A percentile compares a stretch with the other conserved stretches of the same genome.
Evolutionary conservation across 306 rosid species (phyloP).

Genomic region (Castanopsis chinensis): DNA sequence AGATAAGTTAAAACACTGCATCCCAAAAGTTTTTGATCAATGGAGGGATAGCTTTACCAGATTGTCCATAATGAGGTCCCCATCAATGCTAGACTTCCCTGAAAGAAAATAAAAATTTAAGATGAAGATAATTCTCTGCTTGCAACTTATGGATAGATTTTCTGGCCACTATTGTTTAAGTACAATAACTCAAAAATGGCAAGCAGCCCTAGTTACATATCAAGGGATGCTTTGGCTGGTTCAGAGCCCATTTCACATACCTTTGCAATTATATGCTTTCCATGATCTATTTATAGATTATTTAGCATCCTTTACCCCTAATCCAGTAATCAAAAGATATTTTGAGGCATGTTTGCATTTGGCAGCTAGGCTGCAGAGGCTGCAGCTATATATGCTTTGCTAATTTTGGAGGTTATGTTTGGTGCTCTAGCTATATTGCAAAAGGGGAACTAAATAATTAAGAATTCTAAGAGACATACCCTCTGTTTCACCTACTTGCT

Average conservation of each 20-base stretch:
- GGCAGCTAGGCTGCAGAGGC: neutral
- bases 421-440: neutral
- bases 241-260: neutral
- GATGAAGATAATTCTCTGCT: constrained; percentile 1
- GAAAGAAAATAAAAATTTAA: constrained; percentile 17
- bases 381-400: neutral
- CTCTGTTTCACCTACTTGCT: constrained; percentile 26
- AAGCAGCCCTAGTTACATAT: neutral
- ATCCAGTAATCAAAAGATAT: neutral
- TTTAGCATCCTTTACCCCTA: neutral
- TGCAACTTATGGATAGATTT: neutral
- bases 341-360: neutral
- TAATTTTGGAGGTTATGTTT: neutral
- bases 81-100: constrained; percentile 43
- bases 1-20: constrained; percentile 23
- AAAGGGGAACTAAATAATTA: neutral
- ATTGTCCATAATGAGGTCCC: constrained; percentile 29
- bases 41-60: constrained; percentile 40
- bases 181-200: constrained; percentile 1
- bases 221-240: neutral
- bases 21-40: constrained; percentile 12
- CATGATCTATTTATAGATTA: neutral
- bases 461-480: too few relatives aligned
- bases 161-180: neutral
- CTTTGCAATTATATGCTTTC: constrained; percentile 5